Evolutionary conservation across 257 asterid species (phyloP), one percentile per base, ranked within the genome.

Genomic region (Orobanche coerulescens): DNA sequence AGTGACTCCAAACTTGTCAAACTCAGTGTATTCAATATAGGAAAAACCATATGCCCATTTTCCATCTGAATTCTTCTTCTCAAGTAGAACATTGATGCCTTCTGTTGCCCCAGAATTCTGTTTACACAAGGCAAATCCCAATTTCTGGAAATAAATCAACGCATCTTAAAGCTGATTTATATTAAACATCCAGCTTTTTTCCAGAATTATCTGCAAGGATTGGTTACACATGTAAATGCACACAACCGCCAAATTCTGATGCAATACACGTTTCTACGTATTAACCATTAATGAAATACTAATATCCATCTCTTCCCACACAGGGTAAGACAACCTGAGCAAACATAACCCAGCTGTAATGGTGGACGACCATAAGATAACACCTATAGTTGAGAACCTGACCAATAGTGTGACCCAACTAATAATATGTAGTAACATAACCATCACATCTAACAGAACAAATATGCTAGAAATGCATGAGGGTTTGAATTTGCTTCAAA

Each of bases 101-200:
- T 93, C 99, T 44, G 97, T 93, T 52, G 99, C 99, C 69, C 92
- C 96, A 20, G 79, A 55, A 72, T 73, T 83, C 61, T 87, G 72
- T 76, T 79, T 72, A 73, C 99, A 93, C 0, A 97, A 93, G 61
- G 99, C 97, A 84, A 93, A 93, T 30, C 99, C 99, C 76, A 93
- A 64, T 79, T 93, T 93, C 99, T 93, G 88, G 34, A 78, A 65
- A 57, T 65, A 44, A 64, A 64, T 30, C 24, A 24, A 43, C 47
- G 49, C 51, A 65, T 55, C 66, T 55, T 65, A 63, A 18, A 4
- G 39, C 44, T 50, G 56, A 42, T 25, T 53, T 65, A 61, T 26
- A 22, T 20, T 28, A 61, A 64, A 24, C 55, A 22, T 60, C 44
- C 26, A 66, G 69, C 40, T 22, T 28, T 22, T 39, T 58, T 47